Percentiles rank a stretch among this genome's conserved stretches.
Conservation (phyloP, 2,329 filamentous ascomycete species). For the Xylaria sp. region DNA sequence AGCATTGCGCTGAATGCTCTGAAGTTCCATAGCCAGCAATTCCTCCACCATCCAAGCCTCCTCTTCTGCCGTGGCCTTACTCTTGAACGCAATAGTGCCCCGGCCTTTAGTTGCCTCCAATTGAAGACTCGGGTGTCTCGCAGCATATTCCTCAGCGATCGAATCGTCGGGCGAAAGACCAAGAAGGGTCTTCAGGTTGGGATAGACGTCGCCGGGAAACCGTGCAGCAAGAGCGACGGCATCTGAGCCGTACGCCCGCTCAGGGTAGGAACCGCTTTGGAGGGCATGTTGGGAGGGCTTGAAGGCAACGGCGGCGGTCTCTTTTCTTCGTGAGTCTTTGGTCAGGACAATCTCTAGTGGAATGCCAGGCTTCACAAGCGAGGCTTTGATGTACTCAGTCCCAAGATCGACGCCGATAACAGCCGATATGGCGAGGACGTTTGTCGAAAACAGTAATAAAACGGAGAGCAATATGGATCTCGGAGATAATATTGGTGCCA, state of each 20-base stretch:
- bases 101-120: slow-evolving; percentile 64
- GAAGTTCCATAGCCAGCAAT: slow-evolving; percentile 92
- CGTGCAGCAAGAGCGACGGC: slow-evolving; percentile 84
- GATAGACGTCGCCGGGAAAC: slow-evolving; percentile 92
- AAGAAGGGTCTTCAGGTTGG: slow-evolving; percentile 90
- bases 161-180: slow-evolving; percentile 69
- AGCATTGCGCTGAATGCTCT: slow-evolving; percentile 88
- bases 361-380: slow-evolving; percentile 93
- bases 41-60: slow-evolving; percentile 85
- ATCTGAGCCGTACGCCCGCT: slow-evolving; percentile 90
- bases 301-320: slow-evolving; percentile 88
- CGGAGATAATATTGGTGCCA: slow-evolving; percentile 46
- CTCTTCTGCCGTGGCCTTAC: slow-evolving; percentile 64
- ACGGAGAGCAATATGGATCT: slow-evolving; percentile 46
- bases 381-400: slow-evolving; percentile 95
- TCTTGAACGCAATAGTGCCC: slow-evolving; percentile 82
- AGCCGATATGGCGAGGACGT: slow-evolving; percentile 65
- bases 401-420: slow-evolving; percentile 93
- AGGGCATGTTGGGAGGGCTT: slow-evolving; percentile 77
- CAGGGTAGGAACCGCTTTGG: slow-evolving; percentile 73
- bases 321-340: slow-evolving; percentile 97
- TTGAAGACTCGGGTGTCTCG: slow-evolving; percentile 78
- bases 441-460: slow-evolving; percentile 51
- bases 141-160: slow-evolving; percentile 71
- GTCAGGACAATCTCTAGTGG: slow-evolving; percentile 97